These are phyloP conservation scores for Fagopyrum homotropicum DNA, from an alignment of 148 eudicot genomes.

Conservation along the genomic window DNA sequence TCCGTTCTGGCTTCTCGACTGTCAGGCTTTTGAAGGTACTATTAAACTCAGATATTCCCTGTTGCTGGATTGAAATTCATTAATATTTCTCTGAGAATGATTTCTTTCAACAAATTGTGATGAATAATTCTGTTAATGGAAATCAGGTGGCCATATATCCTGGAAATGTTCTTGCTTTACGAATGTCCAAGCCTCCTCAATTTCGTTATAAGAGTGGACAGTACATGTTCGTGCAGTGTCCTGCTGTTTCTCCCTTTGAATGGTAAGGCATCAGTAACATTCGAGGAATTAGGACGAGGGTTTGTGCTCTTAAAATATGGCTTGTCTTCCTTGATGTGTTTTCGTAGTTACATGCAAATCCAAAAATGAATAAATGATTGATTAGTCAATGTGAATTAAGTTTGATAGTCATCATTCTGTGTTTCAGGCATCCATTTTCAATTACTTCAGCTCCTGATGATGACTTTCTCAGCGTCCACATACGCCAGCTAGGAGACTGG, in stretches of 20 bases:
- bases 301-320: background rate
- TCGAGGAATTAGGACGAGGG: background rate
- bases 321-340: background rate
- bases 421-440: conserved; percentile 93
- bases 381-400: background rate
- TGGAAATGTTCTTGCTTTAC: conserved; percentile 80
- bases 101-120: background rate
- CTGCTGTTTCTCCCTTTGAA: conserved; percentile 86
- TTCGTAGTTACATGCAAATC: background rate
- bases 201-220: conserved; percentile 91
- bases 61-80: background rate
- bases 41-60: background rate
- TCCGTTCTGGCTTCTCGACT: conserved; percentile 61
- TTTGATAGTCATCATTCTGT: background rate
- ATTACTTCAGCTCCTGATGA: conserved; percentile 95
- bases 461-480: conserved; percentile 79
- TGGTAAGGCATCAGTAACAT: conserved; percentile 42
- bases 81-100: background rate
- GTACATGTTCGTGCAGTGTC: conserved; percentile 95
- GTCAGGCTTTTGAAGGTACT: conserved; percentile 69
- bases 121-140: conserved; percentile 5
- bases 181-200: conserved; percentile 87
- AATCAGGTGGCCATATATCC: conserved; percentile 75
- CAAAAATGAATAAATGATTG: background rate
- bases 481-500: conserved; percentile 90